Percentiles rank a stretch among this genome's conserved stretches.
These are phyloP conservation scores for Choanephora cucurbitarum DNA, from an alignment of 371 early-diverging fungal genomes.

Conservation along the genomic window DNA sequence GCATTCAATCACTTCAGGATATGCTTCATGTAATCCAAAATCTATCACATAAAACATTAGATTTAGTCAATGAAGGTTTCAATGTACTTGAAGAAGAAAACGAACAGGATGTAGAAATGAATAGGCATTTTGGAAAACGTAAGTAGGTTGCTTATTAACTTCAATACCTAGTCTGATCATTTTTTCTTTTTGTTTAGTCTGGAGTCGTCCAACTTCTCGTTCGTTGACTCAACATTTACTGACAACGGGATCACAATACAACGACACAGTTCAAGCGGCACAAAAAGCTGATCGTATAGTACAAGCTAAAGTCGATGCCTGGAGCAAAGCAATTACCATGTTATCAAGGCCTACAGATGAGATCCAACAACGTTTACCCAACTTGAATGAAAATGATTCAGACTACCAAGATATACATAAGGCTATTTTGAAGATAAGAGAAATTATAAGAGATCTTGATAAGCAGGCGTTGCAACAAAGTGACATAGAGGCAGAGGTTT, in stretches of 20 bases:
- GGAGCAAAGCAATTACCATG: slow-evolving; percentile 65
- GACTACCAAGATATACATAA: slow-evolving; percentile 8
- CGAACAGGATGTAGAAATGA: slow-evolving; percentile 66
- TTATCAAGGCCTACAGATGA: slow-evolving; percentile 43
- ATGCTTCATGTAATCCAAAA: slow-evolving; percentile 61
- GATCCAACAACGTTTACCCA: slow-evolving; percentile 25
- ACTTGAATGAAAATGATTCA: slow-evolving; percentile 19
- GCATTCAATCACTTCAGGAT: slow-evolving; percentile 62
- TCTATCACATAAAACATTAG: slow-evolving; percentile 51
- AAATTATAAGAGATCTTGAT: slow-evolving; percentile 6
- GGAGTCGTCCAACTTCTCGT: slow-evolving; percentile 65
- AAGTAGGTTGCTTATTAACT: slow-evolving; percentile 7
- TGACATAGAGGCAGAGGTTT: slow-evolving; percentile 56
- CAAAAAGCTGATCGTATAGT: slow-evolving; percentile 70
- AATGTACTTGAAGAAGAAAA: slow-evolving; percentile 72
- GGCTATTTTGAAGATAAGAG: slow-evolving; percentile 19
- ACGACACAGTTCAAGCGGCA: slow-evolving; percentile 68
- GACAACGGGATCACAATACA: slow-evolving; percentile 59
- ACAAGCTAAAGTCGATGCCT: slow-evolving; percentile 61
- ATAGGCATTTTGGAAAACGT: slow-evolving; percentile 52
- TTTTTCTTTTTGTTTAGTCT: slow-evolving; percentile 24
- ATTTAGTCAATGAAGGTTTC: slow-evolving; percentile 67
- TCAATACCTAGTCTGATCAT: not conserved
- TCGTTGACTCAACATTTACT: slow-evolving; percentile 63
- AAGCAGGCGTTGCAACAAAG: slow-evolving; percentile 45